Conservation (phyloP, 2,329 filamentous ascomycete species). For the Colletotrichum chlorophyti region DNA sequence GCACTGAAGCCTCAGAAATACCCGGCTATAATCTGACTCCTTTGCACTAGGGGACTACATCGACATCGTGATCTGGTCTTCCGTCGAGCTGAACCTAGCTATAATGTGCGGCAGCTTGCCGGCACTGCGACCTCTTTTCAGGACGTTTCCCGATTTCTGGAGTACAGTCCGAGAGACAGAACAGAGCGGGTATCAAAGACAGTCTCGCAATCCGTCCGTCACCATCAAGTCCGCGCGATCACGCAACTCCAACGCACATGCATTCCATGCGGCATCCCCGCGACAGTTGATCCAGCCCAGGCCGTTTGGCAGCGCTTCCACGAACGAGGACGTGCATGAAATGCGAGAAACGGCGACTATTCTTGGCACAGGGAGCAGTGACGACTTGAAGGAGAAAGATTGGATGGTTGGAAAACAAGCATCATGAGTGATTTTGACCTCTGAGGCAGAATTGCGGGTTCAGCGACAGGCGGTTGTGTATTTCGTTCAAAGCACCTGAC, state of each 20-base stretch:
- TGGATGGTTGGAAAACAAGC: too few species aligned
- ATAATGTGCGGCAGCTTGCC: constrained; percentile 51
- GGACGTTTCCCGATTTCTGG: not conserved
- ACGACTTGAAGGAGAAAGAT: constrained; percentile 44
- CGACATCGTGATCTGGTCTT: constrained; percentile 39
- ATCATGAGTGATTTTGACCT: too few species aligned
- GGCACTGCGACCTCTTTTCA: constrained; percentile 45
- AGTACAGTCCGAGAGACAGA: not conserved
- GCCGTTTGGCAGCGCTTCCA: not conserved
- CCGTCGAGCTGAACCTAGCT: constrained; percentile 40
- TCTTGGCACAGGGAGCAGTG: not conserved
- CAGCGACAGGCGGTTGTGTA: too few species aligned
- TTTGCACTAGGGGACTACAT: constrained; percentile 34
- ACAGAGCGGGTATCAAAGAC: not conserved
- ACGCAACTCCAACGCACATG: not conserved
- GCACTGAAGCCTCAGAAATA: too few species aligned
- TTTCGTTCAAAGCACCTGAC: too few species aligned
- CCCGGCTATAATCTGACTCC: not conserved
- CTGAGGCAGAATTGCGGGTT: too few species aligned
- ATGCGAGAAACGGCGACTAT: not conserved
- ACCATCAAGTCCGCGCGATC: not conserved
- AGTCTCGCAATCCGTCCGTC: not conserved
- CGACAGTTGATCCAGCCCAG: not conserved
- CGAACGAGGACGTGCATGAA: not conserved
- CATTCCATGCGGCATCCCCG: not conserved